A percentile compares a stretch with the other conserved stretches of the same genome.
Conservation (phyloP, 2,329 filamentous ascomycete genomes). For the Diplodia intermedia region DNA sequence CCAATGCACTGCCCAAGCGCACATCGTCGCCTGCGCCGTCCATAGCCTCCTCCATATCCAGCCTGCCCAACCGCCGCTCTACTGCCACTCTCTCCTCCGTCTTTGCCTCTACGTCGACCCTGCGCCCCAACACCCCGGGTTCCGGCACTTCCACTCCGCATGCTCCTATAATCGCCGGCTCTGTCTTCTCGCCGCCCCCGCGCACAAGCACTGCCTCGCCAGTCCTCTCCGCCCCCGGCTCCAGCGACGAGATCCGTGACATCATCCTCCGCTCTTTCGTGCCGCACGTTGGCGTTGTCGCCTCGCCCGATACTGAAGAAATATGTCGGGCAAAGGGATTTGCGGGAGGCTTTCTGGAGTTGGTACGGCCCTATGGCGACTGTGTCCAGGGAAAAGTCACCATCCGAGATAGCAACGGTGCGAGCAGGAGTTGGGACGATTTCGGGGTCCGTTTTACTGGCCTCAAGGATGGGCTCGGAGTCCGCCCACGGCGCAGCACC, state of each 20-base stretch:
- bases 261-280: constrained; percentile 85
- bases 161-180: constrained; percentile 44
- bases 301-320: constrained; percentile 85
- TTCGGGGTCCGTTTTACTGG: constrained; percentile 86
- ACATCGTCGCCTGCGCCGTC: constrained; percentile 62
- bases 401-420: constrained; percentile 86
- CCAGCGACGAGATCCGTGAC: constrained; percentile 62
- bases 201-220: constrained; percentile 49
- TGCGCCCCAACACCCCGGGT: constrained; percentile 51
- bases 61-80: constrained; percentile 61
- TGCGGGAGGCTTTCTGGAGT: constrained; percentile 77
- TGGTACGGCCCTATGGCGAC: constrained; percentile 91
- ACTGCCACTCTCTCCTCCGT: constrained; percentile 61
- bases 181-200: constrained; percentile 54
- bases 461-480: constrained; percentile 63
- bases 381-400: constrained; percentile 84
- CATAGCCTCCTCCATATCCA: constrained; percentile 57
- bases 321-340: constrained; percentile 86
- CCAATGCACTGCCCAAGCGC: constrained; percentile 66
- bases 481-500: constrained; percentile 47
- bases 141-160: constrained; percentile 55
- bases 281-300: constrained; percentile 84
- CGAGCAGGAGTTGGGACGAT: constrained; percentile 83
- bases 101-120: constrained; percentile 58
- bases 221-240: constrained; percentile 42